Evolutionary conservation across 176 grass and related monocot species (phyloP).

Genomic region (Calamus simplicifolius): DNA sequence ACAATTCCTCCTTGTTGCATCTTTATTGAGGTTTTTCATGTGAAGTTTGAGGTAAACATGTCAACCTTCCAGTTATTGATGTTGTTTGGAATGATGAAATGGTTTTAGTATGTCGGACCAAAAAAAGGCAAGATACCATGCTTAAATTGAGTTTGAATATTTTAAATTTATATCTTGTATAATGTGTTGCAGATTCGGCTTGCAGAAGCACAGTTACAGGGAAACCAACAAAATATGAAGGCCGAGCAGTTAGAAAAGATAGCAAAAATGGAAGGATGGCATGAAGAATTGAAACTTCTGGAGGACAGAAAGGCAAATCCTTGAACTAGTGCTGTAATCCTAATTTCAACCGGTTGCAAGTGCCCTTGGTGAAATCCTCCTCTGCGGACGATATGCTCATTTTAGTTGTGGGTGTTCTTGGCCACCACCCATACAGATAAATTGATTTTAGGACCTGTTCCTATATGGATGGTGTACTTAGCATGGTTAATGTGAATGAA

Average conservation of each 20-base stretch:
- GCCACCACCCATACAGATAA: background rate
- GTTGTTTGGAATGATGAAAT: too few relatives aligned
- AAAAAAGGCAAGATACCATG: too few relatives aligned
- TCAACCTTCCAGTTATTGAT: too few relatives aligned
- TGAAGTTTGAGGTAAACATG: too few relatives aligned
- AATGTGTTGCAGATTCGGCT: conserved; percentile 58
- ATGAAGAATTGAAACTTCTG: conserved; percentile 70
- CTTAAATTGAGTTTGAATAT: too few relatives aligned
- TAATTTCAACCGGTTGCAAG: background rate
- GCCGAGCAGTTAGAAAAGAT: conserved; percentile 66
- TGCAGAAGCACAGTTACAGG: conserved; percentile 58
- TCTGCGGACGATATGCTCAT: background rate
- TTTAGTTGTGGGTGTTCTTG: conserved; percentile 1
- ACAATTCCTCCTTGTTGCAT: too few relatives aligned
- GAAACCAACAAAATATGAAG: conserved; percentile 52
- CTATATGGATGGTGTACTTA: background rate
- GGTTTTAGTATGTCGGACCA: too few relatives aligned
- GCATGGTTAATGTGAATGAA: background rate
- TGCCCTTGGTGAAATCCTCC: background rate
- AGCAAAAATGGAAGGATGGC: conserved; percentile 72
- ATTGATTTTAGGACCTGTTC: background rate
- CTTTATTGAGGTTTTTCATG: too few relatives aligned
- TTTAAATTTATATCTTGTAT: background rate
- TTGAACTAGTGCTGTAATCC: background rate
- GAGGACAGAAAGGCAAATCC: conserved; percentile 42